phyloP scores from a whole-genome alignment of 2,329 filamentous ascomycete species.

The Penicillium aurantiogriseum region DNA sequence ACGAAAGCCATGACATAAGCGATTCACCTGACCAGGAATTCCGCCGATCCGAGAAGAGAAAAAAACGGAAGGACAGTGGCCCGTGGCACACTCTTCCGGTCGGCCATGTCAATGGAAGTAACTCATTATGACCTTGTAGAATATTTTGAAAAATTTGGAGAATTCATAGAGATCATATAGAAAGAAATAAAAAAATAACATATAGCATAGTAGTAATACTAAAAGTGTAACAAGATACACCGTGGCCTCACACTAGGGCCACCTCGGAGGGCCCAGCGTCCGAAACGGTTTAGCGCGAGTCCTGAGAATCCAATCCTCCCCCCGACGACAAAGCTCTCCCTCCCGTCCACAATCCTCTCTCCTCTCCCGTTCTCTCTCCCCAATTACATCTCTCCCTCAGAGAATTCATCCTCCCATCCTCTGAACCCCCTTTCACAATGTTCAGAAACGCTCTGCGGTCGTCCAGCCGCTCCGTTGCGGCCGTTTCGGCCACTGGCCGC shows the following conservation, averaged over 20 bases:
- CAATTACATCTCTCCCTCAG: slow-evolving; percentile 45
- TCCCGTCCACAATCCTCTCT: slow-evolving; percentile 45
- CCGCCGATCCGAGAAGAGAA: slow-evolving; percentile 40
- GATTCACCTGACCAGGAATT: slow-evolving; percentile 30
- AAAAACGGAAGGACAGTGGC: slow-evolving; percentile 31
- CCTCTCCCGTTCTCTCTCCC: slow-evolving; percentile 38
- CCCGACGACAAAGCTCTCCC: slow-evolving; percentile 44
- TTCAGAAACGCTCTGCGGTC: slow-evolving; percentile 98
- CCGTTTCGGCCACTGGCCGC: slow-evolving; percentile 87
- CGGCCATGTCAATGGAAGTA: slow-evolving; percentile 1
- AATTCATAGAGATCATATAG: neutral
- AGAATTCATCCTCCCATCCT: slow-evolving; percentile 45
- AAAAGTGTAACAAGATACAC: slow-evolving; percentile 10
- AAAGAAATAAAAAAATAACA: neutral
- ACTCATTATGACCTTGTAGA: neutral
- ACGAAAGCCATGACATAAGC: slow-evolving; percentile 39
- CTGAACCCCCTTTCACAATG: slow-evolving; percentile 62
- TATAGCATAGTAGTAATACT: neutral
- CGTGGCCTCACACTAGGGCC: slow-evolving; percentile 37
- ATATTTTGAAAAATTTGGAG: neutral
- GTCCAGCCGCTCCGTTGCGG: slow-evolving; percentile 91
- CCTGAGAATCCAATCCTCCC: slow-evolving; percentile 41
- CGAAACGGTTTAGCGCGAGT: slow-evolving; percentile 42
- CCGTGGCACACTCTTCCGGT: slow-evolving; percentile 18
- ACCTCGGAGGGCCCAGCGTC: slow-evolving; percentile 41